Evolutionary conservation across 768 basidiomycete species (phyloP).

Genomic region (Tricholoma sp.): DNA sequence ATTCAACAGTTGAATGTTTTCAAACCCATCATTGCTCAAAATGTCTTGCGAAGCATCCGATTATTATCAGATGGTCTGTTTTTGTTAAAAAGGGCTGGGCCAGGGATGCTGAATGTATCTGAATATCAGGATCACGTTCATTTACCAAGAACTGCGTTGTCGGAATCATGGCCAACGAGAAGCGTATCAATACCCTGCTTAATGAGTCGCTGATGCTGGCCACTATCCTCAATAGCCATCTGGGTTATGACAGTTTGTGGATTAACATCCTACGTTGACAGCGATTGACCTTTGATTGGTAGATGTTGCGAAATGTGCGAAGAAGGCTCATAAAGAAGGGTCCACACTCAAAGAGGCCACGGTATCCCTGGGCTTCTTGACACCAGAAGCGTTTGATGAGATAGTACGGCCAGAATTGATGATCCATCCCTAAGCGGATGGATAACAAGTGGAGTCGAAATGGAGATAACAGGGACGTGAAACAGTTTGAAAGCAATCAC

Average conservation of each 20-base stretch:
- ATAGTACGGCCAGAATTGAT: conserved; percentile 92
- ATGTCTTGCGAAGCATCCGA: conserved; percentile 93
- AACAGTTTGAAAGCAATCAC: background rate
- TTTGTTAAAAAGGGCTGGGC: background rate
- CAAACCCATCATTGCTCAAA: conserved; percentile 99
- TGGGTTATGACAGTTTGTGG: conserved; percentile 93
- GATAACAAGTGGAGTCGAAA: background rate
- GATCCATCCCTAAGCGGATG: conserved; percentile 39
- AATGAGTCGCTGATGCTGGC: conserved; percentile 98
- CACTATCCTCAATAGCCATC: conserved; percentile 91
- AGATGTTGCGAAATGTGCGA: conserved; percentile 98
- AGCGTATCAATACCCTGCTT: conserved; percentile 80
- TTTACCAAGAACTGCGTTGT: conserved; percentile 97
- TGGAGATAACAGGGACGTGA: background rate
- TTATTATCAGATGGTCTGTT: conserved; percentile 81
- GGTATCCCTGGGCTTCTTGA: conserved; percentile 79
- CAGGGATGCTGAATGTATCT: conserved; percentile 6
- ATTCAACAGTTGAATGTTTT: conserved; percentile 86
- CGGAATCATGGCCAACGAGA: conserved; percentile 95
- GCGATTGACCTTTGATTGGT: conserved; percentile 13
- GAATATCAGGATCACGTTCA: conserved; percentile 67
- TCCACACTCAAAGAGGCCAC: conserved; percentile 95
- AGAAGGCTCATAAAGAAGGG: conserved; percentile 99
- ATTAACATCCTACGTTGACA: background rate
- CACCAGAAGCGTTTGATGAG: conserved; percentile 87